phyloP scores from a whole-genome alignment of 306 rosid genomes.

The Citrullus colocynthis region DNA sequence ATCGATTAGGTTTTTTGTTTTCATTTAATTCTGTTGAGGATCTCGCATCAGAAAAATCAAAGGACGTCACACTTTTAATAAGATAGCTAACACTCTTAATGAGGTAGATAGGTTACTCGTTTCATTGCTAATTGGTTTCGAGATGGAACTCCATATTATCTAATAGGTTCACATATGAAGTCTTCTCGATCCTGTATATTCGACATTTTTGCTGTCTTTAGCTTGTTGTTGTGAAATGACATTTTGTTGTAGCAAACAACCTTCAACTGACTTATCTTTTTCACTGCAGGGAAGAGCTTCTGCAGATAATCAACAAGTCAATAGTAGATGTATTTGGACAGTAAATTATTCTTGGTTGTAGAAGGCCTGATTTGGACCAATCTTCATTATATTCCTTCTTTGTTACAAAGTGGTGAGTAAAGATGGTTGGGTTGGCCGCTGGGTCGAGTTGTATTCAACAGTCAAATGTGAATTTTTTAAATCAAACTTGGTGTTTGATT shows the following conservation, averaged over 20 bases:
- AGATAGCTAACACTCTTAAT: too few species aligned
- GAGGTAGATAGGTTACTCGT: too few species aligned
- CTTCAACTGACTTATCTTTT: slow-evolving; percentile 9
- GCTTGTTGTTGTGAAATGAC: background rate
- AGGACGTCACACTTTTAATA: too few species aligned
- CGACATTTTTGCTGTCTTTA: background rate
- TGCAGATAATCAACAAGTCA: slow-evolving; percentile 45
- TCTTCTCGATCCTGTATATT: background rate
- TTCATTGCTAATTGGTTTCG: too few species aligned
- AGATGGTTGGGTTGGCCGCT: background rate
- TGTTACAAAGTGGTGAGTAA: background rate
- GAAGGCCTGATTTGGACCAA: background rate
- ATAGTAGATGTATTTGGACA: slow-evolving; percentile 47
- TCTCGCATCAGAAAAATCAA: too few species aligned
- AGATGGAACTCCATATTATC: too few species aligned
- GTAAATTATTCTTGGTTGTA: slow-evolving; percentile 22
- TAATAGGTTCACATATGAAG: background rate
- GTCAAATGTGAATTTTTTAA: background rate
- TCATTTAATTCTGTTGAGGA: too few species aligned
- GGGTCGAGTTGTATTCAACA: background rate
- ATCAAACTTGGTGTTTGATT: background rate
- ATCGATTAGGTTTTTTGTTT: background rate
- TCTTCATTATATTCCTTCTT: background rate
- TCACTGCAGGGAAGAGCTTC: slow-evolving; percentile 59
- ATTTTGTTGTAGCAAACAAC: background rate